A percentile compares a stretch with the other conserved stretches of the same genome.
These are phyloP conservation scores for Globisporangium splendens DNA, from an alignment of 352 stramenopile genomes.

Conservation along the genomic window DNA sequence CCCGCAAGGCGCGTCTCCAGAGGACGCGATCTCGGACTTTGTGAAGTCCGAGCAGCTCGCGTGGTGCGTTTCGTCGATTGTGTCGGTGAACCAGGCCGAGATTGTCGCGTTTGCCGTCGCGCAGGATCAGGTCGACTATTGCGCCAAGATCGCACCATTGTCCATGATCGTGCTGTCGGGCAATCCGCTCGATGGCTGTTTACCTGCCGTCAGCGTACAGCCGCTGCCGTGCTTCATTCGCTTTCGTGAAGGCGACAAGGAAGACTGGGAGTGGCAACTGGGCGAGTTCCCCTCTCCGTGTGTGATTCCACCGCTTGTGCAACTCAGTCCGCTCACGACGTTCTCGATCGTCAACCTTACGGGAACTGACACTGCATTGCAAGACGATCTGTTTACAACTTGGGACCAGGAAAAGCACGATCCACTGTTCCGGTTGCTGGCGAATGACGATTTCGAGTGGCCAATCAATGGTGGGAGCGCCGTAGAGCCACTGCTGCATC, in stretches of 20 bases:
- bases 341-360: conserved; percentile 38
- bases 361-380: conserved; percentile 31
- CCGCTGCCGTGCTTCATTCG: conserved; percentile 60
- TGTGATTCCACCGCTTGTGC: conserved; percentile 42
- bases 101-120: conserved; percentile 44
- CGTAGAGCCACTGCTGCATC: conserved; percentile 47
- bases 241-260: conserved; percentile 47
- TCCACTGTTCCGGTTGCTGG: conserved; percentile 24
- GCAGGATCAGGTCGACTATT: conserved; percentile 54
- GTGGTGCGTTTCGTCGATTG: conserved; percentile 40
- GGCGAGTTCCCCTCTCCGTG: conserved; percentile 28
- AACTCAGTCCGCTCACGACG: conserved; percentile 47
- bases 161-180: conserved; percentile 63
- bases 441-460: conserved; percentile 62
- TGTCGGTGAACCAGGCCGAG: conserved; percentile 46
- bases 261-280: conserved; percentile 69
- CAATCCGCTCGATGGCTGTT: conserved; percentile 67
- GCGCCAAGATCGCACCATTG: conserved; percentile 45
- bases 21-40: conserved; percentile 51
- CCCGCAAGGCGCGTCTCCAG: conserved; percentile 20
- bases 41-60: conserved; percentile 57
- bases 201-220: conserved; percentile 59
- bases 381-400: conserved; percentile 42
- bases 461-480: conserved; percentile 64
- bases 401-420: conserved; percentile 36